Base-by-base conservation (phyloP, 805 yeast species). In the Saccharomyces jurei region DNA sequence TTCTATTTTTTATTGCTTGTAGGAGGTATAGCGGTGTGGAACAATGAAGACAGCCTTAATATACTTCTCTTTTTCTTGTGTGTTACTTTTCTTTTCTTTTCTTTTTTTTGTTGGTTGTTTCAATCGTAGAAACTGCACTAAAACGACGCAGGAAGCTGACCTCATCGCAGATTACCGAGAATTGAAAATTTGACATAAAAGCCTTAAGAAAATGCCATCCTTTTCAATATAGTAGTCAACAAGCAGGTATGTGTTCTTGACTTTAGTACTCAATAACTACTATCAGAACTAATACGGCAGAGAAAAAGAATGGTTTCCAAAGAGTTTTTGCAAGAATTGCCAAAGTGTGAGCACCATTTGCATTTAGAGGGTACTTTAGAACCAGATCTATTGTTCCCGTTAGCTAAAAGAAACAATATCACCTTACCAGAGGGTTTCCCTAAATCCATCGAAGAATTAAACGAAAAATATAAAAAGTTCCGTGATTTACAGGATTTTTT, bases 271-370 rank as follows among this genome's bases (percentile, higher is more conserved):
- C n/a, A n/a, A n/a, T n/a, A 36, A 14, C 6, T 9, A 6, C 4
- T 11, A 17, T 17, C 5, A 17, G 25, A 21, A 17, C 44, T 36
- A 36, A 13, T 4, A 36, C 17, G 17, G 6, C 25, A 36, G 9
- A n/a, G 22, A 6, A n/a, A 36, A 17, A 36, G 8, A 36, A 36
- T 41, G 47, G 68, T 63, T 17, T 58, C 66, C 25, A 51, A 36
- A 53, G 63, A 68, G 55, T 87, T 86, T 68, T 76, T 87, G 50
- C 73, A 70, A 46, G 92, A 84, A 61, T 74, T 88, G 51, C 96
- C 96, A 55, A 88, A 88, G 70, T 87, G 94, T 74, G 96, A 88
- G 69, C 92, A 87, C 67, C 96, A 88, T 66, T 80, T 87, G 57
- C 96, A 88, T 70, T 68, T 88, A 48, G 95, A 87, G 73, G 96